A percentile compares a stretch with the other conserved stretches of the same genome.
Conservation (phyloP, 495 filamentous ascomycete genomes). For the Penicillium herquei region DNA sequence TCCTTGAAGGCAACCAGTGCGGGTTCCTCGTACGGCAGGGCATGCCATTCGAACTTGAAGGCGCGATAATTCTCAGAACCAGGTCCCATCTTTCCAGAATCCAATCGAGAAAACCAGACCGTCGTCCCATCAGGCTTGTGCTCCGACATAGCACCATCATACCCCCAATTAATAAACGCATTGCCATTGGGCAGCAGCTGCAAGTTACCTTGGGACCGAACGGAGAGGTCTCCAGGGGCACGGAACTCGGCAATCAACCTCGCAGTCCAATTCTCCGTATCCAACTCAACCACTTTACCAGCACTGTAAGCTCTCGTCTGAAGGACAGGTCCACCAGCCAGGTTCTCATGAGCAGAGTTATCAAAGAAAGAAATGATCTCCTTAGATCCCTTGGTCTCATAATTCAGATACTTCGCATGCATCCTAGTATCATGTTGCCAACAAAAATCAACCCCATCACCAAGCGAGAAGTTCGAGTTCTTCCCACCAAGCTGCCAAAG, state of each 20-base stretch:
- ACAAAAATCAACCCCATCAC: constrained; percentile 38
- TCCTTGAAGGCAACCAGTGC: constrained; percentile 22
- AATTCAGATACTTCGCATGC: constrained; percentile 30
- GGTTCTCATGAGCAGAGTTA: constrained; percentile 32
- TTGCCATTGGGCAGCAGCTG: constrained; percentile 51
- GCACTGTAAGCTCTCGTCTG: constrained; percentile 30
- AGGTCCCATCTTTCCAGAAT: constrained; percentile 11
- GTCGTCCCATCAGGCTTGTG: constrained; percentile 41
- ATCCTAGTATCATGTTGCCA: constrained; percentile 52
- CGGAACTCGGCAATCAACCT: constrained; percentile 26
- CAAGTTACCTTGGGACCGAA: constrained; percentile 52
- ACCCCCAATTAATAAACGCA: constrained; percentile 51
- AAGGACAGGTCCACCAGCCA: constrained; percentile 28
- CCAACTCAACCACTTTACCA: constrained; percentile 47
- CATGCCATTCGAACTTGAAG: constrained; percentile 22
- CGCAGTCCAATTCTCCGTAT: constrained; percentile 38
- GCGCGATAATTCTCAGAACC: constrained; percentile 20
- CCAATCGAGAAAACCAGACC: constrained; percentile 30
- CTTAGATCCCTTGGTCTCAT: constrained; percentile 38
- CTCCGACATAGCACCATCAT: constrained; percentile 46
- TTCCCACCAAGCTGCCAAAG: constrained; percentile 50
- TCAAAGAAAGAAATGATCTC: constrained; percentile 45
- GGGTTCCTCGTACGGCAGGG: constrained; percentile 14
- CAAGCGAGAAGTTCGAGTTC: constrained; percentile 27
- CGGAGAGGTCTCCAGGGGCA: constrained; percentile 37